Conservation (phyloP, 805 yeast genomes). For the Nakazawaea ernobii region DNA sequence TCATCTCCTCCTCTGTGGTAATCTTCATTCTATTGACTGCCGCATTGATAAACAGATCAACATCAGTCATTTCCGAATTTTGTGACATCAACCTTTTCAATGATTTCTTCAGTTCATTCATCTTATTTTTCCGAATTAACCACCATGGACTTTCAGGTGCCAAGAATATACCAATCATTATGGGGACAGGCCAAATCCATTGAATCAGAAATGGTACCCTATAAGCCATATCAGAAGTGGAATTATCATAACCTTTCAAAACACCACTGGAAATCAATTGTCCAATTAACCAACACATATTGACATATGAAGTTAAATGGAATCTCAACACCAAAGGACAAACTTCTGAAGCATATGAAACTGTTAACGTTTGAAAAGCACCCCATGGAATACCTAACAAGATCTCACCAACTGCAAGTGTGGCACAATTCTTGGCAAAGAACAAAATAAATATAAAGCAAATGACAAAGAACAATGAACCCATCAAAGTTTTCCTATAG, state of each 20-base stretch:
- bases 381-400: slow-evolving; percentile 49
- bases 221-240: slow-evolving; percentile 32
- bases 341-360: slow-evolving; percentile 51
- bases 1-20: slow-evolving; percentile 29
- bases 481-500: slow-evolving; percentile 32
- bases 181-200: slow-evolving; percentile 53
- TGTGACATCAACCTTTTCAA: slow-evolving; percentile 23
- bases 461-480: slow-evolving; percentile 23
- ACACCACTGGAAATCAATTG: slow-evolving; percentile 51
- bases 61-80: background rate
- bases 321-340: slow-evolving; percentile 45
- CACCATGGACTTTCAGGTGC: slow-evolving; percentile 60
- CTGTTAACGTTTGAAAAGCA: slow-evolving; percentile 41
- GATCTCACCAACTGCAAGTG: slow-evolving; percentile 35
- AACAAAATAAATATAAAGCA: slow-evolving; percentile 35
- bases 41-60: slow-evolving; percentile 17
- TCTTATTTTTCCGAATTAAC: slow-evolving; percentile 36
- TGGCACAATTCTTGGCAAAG: slow-evolving; percentile 30
- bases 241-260: slow-evolving; percentile 27
- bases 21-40: slow-evolving; percentile 39
- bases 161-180: slow-evolving; percentile 32
- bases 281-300: slow-evolving; percentile 51
- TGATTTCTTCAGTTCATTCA: slow-evolving; percentile 36
- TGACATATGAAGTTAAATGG: slow-evolving; percentile 42
- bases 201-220: slow-evolving; percentile 53